Conservation (phyloP, 2,329 filamentous ascomycete genomes). For the Bretziella fagacearum region DNA sequence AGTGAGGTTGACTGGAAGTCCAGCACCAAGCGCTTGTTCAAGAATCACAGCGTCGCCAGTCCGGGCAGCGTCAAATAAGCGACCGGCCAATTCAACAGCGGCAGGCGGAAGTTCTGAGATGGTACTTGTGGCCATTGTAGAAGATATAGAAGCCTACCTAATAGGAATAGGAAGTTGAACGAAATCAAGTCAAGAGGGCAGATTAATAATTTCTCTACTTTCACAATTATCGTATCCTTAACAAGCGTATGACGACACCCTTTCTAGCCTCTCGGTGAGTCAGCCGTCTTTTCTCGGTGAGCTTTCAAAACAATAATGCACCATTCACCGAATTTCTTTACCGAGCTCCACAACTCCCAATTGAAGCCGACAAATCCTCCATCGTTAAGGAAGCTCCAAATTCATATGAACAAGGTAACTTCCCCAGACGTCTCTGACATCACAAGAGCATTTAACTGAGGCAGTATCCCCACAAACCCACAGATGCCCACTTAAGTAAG, state of each 20-base stretch:
- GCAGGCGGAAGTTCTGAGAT: conserved; percentile 35
- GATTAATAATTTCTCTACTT: too few relatives aligned
- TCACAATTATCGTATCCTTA: too few relatives aligned
- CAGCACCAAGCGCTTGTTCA: conserved; percentile 44
- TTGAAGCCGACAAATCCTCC: not conserved
- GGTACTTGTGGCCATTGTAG: not conserved
- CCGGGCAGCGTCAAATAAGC: conserved; percentile 51
- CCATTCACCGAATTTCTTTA: not conserved
- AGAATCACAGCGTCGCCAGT: conserved; percentile 40
- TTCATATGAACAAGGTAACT: not conserved
- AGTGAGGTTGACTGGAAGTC: conserved; percentile 51
- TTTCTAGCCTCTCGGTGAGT: too few relatives aligned
- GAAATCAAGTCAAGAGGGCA: too few relatives aligned
- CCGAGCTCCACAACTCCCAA: not conserved
- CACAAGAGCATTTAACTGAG: not conserved
- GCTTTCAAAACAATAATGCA: not conserved
- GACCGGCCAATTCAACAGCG: conserved; percentile 46
- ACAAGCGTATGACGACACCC: too few relatives aligned
- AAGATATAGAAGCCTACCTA: not conserved
- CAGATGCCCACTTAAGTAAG: not conserved
- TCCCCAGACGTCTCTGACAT: not conserved
- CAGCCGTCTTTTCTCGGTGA: not conserved
- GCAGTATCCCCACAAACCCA: not conserved
- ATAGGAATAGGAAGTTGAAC: not conserved
- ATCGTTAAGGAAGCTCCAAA: not conserved